phyloP scores from a whole-genome alignment of 768 basidiomycete species.

The Myochromella boudieri region DNA sequence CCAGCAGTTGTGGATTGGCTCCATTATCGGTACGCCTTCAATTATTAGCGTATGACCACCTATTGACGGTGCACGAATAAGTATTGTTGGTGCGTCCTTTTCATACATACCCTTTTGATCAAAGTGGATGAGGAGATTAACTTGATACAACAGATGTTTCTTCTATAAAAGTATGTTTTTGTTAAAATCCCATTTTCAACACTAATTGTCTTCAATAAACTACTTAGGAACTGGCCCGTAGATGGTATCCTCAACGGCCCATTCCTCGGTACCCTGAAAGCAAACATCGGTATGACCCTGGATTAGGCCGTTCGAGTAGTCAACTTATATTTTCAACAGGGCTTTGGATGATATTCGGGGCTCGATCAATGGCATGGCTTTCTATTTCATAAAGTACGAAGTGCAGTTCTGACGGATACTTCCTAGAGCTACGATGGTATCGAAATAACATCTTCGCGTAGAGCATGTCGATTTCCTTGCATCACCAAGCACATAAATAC shows the following conservation, averaged over 20 bases:
- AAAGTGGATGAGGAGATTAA: background rate
- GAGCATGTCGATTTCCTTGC: background rate
- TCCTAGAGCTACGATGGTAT: slow-evolving; percentile 77
- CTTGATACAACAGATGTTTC: slow-evolving; percentile 62
- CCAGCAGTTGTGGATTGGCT: slow-evolving; percentile 76
- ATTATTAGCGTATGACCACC: background rate
- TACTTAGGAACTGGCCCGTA: slow-evolving; percentile 64
- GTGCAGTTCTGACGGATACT: background rate
- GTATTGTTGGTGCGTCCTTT: slow-evolving; percentile 65
- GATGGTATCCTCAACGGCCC: slow-evolving; percentile 60
- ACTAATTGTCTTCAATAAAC: background rate
- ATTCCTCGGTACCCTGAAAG: slow-evolving; percentile 35
- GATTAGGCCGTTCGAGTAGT: background rate
- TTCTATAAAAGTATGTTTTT: slow-evolving; percentile 70
- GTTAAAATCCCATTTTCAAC: slow-evolving; percentile 1
- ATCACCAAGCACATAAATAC: background rate
- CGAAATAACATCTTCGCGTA: slow-evolving; percentile 68
- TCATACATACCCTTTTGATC: background rate
- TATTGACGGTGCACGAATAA: slow-evolving; percentile 22
- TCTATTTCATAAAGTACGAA: background rate
- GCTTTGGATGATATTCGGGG: slow-evolving; percentile 80
- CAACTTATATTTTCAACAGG: slow-evolving; percentile 33
- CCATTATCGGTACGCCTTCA: slow-evolving; percentile 63
- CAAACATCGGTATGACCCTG: slow-evolving; percentile 54
- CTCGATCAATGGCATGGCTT: slow-evolving; percentile 64